phyloP scores from a whole-genome alignment of 2,329 filamentous ascomycete species.

The Ophiostoma perfectum region DNA sequence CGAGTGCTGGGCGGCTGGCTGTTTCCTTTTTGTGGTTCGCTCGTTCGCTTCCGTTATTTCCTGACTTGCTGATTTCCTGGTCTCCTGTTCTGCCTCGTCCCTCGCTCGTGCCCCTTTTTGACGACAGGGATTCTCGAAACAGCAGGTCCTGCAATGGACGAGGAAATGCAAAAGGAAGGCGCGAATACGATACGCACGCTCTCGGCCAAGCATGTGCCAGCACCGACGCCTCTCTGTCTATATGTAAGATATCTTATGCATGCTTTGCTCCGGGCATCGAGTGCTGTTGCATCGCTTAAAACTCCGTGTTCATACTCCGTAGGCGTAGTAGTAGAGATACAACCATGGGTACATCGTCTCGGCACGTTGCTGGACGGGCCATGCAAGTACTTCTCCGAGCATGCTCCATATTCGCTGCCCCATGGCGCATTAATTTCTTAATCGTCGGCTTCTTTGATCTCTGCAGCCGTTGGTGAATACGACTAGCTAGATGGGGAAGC shows the following conservation, averaged over 20 bases:
- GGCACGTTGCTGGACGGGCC: slow-evolving; percentile 7
- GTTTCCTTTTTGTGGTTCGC: too few species aligned
- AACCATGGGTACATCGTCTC: slow-evolving; percentile 1
- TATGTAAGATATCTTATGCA: neutral
- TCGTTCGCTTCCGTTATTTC: too few species aligned
- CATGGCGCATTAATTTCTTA: neutral
- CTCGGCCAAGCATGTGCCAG: neutral
- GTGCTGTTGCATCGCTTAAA: too few species aligned
- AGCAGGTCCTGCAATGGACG: slow-evolving; percentile 7
- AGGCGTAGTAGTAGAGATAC: neutral
- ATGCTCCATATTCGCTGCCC: too few species aligned
- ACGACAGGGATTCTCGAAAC: slow-evolving; percentile 10
- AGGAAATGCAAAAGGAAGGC: neutral
- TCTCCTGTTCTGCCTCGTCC: too few species aligned
- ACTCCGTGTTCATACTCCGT: too few species aligned
- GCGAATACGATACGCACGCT: neutral
- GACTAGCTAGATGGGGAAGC: too few species aligned
- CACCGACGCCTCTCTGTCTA: neutral
- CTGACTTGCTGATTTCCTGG: too few species aligned
- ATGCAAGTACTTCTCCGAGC: slow-evolving; percentile 4
- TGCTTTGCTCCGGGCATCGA: too few species aligned
- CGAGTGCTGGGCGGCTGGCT: neutral
- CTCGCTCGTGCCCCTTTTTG: neutral
- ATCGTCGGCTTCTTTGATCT: neutral
- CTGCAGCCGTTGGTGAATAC: neutral